Base-by-base conservation (phyloP, 192 early-diverging fungal species). In the Lobosporangium transversale region DNA sequence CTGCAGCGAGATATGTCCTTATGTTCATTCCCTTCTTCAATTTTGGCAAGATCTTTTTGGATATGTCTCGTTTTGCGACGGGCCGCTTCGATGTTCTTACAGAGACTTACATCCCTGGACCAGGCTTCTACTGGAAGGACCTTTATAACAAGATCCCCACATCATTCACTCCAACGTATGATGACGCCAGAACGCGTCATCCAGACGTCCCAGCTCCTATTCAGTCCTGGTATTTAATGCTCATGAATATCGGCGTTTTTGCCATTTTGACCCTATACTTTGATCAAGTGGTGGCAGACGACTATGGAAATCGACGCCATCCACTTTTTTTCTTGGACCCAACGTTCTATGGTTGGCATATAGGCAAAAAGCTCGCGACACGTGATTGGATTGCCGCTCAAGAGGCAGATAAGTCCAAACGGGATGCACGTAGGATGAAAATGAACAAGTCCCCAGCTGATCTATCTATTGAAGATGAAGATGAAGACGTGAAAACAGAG, bases 211-310 rank as follows among this genome's bases (percentile, higher is more conserved):
- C 91, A 7, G 49, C 78, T 10, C 91, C 90, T 0, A 78, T 93
- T 43, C 71, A 85, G 54, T 70, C 81, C 14, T 91, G 87, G 85
- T 83, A 89, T 67, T 81, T 85, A 1, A 73, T 93, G 62, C 52
- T 93, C 49, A 86, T 89, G 84, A 84, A 92, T 68, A 84, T 87
- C 53, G 80, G 35, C 0, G 49, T 63, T 42, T 93, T 68, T 90
- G 78, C 54, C 48, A 53, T 93, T 21, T 65, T 94, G 53, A 88
- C 86, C 11, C 86, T 86, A 84, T 93, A 91, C 78, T 85, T 91
- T 51, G 90, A 93, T 62, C 84, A 88, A 44, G 81, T 94, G n/a
- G 91, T 94, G 44, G 89, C 89, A 0, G 82, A 91, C 76, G 92
- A 93, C 74, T 93, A 86, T 62, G 92, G 92, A n/a, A 80, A 74